Percentiles rank a stretch among this genome's conserved stretches.
phyloP scores from a whole-genome alignment of 768 basidiomycete genomes.

The Strobilomyces echinocephalus region DNA sequence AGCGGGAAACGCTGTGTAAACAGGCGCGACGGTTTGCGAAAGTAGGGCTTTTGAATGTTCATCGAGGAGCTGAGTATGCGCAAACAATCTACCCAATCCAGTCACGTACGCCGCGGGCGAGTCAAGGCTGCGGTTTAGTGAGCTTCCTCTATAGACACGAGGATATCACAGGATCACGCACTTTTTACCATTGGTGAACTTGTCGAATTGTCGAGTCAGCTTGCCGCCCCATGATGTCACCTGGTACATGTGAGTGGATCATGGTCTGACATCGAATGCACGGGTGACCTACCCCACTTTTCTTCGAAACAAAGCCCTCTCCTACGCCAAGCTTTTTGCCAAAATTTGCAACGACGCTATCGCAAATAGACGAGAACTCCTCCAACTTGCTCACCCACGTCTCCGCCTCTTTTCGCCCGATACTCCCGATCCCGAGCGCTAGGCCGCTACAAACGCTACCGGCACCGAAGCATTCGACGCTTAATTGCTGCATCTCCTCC shows the following conservation, averaged over 20 bases:
- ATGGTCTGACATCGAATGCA: not conserved
- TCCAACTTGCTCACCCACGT: slow-evolving; percentile 74
- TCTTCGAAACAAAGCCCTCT: slow-evolving; percentile 81
- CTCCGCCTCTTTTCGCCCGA: slow-evolving; percentile 74
- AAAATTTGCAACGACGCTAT: slow-evolving; percentile 74
- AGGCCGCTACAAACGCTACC: slow-evolving; percentile 74
- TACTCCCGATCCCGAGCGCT: slow-evolving; percentile 69
- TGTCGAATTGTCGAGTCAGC: slow-evolving; percentile 71
- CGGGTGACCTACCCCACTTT: slow-evolving; percentile 50
- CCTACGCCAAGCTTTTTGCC: slow-evolving; percentile 87
- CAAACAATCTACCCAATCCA: slow-evolving; percentile 69
- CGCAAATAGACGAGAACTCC: slow-evolving; percentile 74
- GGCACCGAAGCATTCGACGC: slow-evolving; percentile 71
- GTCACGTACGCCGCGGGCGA: slow-evolving; percentile 82
- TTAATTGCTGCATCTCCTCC: slow-evolving; percentile 70
- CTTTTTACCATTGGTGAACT: slow-evolving; percentile 89
- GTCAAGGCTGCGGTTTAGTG: slow-evolving; percentile 56
- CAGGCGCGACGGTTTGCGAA: slow-evolving; percentile 60
- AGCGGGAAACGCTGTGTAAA: slow-evolving; percentile 65
- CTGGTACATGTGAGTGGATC: slow-evolving; percentile 26
- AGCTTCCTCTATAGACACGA: slow-evolving; percentile 9
- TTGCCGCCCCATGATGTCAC: slow-evolving; percentile 68
- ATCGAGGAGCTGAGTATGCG: slow-evolving; percentile 74
- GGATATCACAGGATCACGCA: slow-evolving; percentile 33
- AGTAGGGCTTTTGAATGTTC: slow-evolving; percentile 77